These are phyloP conservation scores for Hansenula lynferdii DNA, from an alignment of 1,139 yeast species.

Conservation along the genomic window DNA sequence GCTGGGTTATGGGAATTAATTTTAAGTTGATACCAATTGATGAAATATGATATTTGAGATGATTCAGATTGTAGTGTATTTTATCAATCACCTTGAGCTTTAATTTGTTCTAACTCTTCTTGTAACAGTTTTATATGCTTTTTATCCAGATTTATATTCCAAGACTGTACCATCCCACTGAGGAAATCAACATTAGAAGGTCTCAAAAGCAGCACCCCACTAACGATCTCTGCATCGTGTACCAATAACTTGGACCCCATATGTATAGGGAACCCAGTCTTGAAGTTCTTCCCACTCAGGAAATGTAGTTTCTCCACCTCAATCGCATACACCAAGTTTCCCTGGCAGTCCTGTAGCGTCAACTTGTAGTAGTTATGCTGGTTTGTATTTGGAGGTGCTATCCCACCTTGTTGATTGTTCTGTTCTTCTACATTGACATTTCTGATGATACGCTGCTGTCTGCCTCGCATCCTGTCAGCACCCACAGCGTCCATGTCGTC, in stretches of 20 bases:
- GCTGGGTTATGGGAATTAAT: conserved; percentile 74
- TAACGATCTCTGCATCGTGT: conserved; percentile 20
- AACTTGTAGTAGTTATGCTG: conserved; percentile 23
- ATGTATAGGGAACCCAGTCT: conserved; percentile 27
- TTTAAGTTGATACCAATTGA: conserved; percentile 20
- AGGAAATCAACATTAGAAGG: conserved; percentile 15
- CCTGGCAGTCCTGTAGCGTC: conserved; percentile 30
- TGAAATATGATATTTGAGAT: background rate
- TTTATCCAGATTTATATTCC: conserved; percentile 25
- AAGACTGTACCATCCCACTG: conserved; percentile 30
- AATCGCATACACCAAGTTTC: conserved; percentile 28
- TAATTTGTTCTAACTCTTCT: conserved; percentile 12
- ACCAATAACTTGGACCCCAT: conserved; percentile 31
- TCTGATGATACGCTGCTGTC: conserved; percentile 16
- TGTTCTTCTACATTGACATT: conserved; percentile 16
- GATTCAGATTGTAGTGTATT: background rate
- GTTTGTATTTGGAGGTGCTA: conserved; percentile 2
- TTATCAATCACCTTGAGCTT: background rate
- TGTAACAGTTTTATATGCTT: conserved; percentile 25
- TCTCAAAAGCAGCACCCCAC: conserved; percentile 23
- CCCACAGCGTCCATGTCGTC: conserved; percentile 23
- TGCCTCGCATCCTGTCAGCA: conserved; percentile 18
- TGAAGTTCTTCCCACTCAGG: conserved; percentile 16
- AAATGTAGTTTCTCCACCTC: conserved; percentile 27
- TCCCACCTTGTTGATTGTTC: background rate